phyloP scores from a whole-genome alignment of 257 asterid species.

The Lycium barbarum region DNA sequence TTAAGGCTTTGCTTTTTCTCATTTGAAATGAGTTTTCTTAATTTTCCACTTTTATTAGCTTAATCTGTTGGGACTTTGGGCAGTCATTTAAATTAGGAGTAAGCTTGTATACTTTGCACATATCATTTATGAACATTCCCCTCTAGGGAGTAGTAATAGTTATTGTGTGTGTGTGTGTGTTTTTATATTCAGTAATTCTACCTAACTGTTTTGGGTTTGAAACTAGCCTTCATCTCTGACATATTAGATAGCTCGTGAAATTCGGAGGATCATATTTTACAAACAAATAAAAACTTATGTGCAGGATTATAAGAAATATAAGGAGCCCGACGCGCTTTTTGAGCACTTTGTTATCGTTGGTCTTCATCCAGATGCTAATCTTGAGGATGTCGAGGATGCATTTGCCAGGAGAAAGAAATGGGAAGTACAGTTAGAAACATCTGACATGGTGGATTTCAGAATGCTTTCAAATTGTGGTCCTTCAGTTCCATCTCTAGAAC shows the following conservation, averaged over 20 bases:
- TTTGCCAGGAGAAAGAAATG: conserved; percentile 63
- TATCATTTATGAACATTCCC: background rate
- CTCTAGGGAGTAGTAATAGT: conserved; percentile 22
- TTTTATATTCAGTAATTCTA: background rate
- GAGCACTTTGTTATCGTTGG: conserved; percentile 90
- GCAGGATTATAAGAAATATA: conserved; percentile 81
- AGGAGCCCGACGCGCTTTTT: conserved; percentile 78
- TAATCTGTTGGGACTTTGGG: background rate
- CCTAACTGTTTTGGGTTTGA: conserved; percentile 5
- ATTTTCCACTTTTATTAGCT: background rate
- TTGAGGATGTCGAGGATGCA: conserved; percentile 81
- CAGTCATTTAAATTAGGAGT: background rate
- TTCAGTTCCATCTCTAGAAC: conserved; percentile 69
- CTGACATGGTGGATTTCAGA: conserved; percentile 49
- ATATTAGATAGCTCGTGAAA: conserved; percentile 8
- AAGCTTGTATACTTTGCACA: background rate
- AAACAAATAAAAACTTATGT: conserved; percentile 35
- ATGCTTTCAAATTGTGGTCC: conserved; percentile 53
- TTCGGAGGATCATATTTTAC: background rate
- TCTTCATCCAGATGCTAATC: conserved; percentile 86
- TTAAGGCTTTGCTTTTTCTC: background rate
- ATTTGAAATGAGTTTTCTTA: background rate
- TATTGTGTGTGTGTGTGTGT: background rate
- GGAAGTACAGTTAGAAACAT: conserved; percentile 58
- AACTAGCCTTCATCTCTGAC: conserved; percentile 18